Percentiles rank a stretch among this genome's conserved stretches.
Conservation (phyloP, 768 basidiomycete genomes). For the Leccinum sublutescens region DNA sequence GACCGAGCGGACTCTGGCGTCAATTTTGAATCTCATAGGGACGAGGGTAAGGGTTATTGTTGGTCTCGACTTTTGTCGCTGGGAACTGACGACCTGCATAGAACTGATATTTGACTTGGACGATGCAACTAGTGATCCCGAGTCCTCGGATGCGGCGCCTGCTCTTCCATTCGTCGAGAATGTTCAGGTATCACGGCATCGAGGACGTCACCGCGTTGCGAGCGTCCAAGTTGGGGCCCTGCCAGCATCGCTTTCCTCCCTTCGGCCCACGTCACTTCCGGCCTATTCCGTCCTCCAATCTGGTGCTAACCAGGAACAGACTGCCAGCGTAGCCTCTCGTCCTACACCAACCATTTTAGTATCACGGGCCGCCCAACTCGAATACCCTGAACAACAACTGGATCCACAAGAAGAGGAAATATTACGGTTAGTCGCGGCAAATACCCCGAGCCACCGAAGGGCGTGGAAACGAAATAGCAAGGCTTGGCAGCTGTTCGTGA, state of each 20-base stretch:
- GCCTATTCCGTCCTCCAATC: conserved; percentile 55
- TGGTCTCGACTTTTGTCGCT: not conserved
- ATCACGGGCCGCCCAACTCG: conserved; percentile 5
- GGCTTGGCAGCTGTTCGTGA: conserved; percentile 62
- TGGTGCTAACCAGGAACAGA: not conserved
- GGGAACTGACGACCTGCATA: conserved; percentile 24
- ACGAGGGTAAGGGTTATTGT: conserved; percentile 44
- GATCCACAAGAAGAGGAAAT: conserved; percentile 53
- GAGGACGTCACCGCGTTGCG: conserved; percentile 29
- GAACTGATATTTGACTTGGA: conserved; percentile 75
- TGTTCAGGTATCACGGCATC: conserved; percentile 20
- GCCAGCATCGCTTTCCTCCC: conserved; percentile 54
- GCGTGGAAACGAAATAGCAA: conserved; percentile 64
- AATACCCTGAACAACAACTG: conserved; percentile 23
- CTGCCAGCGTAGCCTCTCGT: not conserved
- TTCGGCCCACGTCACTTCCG: conserved; percentile 72
- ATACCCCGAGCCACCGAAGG: conserved; percentile 68
- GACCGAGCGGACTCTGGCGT: conserved; percentile 36
- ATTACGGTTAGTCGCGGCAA: conserved; percentile 62
- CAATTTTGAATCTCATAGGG: conserved; percentile 33
- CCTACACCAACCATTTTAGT: not conserved
- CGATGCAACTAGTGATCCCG: conserved; percentile 40
- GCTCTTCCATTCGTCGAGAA: conserved; percentile 37
- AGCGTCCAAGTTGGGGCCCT: conserved; percentile 37
- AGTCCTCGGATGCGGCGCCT: conserved; percentile 34